A percentile compares a stretch with the other conserved stretches of the same genome.
phyloP scores from a whole-genome alignment of 352 stramenopile genomes.

The Hyaloperonospora arabidopsidis region DNA sequence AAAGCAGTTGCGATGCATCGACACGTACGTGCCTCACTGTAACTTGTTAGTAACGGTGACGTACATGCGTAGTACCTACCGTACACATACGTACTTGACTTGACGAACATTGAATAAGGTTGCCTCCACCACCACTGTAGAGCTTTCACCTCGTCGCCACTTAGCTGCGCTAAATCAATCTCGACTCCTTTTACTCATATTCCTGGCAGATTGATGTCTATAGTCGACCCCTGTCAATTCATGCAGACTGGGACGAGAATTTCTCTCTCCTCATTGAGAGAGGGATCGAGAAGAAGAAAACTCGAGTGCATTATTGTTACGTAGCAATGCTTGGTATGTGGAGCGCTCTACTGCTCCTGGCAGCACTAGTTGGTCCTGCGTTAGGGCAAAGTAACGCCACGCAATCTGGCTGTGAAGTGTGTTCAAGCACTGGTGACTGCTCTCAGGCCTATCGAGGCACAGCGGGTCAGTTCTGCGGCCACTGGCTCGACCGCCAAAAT shows the following conservation, averaged over 20 bases:
- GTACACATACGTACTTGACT: too few relatives aligned
- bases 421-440: slow-evolving; percentile 37
- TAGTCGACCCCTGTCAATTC: neutral
- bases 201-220: too few relatives aligned
- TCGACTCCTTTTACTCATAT: too few relatives aligned
- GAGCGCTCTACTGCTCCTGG: neutral
- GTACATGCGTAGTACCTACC: too few relatives aligned
- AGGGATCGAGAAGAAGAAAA: neutral
- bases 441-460: slow-evolving; percentile 27
- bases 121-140: too few relatives aligned
- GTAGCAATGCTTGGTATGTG: slow-evolving; percentile 1
- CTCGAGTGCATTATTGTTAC: neutral
- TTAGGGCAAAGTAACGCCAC: slow-evolving; percentile 14
- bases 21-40: too few relatives aligned
- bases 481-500: slow-evolving; percentile 44
- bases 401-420: slow-evolving; percentile 43
- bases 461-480: slow-evolving; percentile 41
- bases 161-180: too few relatives aligned
- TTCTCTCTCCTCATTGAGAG: slow-evolving; percentile 4
- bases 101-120: too few relatives aligned
- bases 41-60: too few relatives aligned
- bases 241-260: slow-evolving; percentile 6
- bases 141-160: too few relatives aligned
- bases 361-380: slow-evolving; percentile 2
- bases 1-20: slow-evolving; percentile 1